A percentile compares a stretch with the other conserved stretches of the same genome.
These are phyloP conservation scores for Chenopodium album DNA, from an alignment of 148 eudicot species.

Conservation along the genomic window DNA sequence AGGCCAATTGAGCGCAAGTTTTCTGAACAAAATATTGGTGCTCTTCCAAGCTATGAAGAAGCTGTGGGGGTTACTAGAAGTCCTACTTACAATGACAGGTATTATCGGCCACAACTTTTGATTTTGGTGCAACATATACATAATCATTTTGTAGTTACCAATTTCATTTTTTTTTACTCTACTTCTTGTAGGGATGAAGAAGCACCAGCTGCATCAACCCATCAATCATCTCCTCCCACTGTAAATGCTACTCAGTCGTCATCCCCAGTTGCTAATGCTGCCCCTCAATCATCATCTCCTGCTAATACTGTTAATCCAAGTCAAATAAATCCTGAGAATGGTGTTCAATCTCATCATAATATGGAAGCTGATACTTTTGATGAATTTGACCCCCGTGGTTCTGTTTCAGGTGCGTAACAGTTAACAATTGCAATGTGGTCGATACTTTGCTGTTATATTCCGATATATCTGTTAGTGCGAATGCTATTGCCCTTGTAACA, in stretches of 20 bases:
- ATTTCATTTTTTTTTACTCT: background rate
- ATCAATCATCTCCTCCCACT: slow-evolving; percentile 51
- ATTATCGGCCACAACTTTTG: background rate
- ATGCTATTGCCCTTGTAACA: background rate
- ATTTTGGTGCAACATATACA: background rate
- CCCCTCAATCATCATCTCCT: slow-evolving; percentile 52
- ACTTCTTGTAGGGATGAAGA: slow-evolving; percentile 63
- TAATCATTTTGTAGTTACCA: slow-evolving; percentile 16
- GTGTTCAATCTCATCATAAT: slow-evolving; percentile 33
- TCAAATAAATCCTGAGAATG: slow-evolving; percentile 32
- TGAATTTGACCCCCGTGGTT: slow-evolving; percentile 90
- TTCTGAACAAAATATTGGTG: slow-evolving; percentile 73
- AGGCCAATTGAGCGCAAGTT: slow-evolving; percentile 57
- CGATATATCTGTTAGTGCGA: background rate
- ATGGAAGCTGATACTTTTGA: slow-evolving; percentile 59
- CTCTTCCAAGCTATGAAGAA: slow-evolving; percentile 94
- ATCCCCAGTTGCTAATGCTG: slow-evolving; percentile 24
- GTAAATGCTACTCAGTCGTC: slow-evolving; percentile 29
- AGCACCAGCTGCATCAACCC: slow-evolving; percentile 50
- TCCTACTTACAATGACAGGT: slow-evolving; percentile 71
- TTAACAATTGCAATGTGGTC: background rate
- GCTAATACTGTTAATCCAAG: slow-evolving; percentile 33
- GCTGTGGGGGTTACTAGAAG: slow-evolving; percentile 69
- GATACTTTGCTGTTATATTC: background rate
- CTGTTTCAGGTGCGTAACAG: slow-evolving; percentile 50